Evolutionary conservation across 1,139 yeast species (phyloP).

Genomic region (Pichia cactophila): DNA sequence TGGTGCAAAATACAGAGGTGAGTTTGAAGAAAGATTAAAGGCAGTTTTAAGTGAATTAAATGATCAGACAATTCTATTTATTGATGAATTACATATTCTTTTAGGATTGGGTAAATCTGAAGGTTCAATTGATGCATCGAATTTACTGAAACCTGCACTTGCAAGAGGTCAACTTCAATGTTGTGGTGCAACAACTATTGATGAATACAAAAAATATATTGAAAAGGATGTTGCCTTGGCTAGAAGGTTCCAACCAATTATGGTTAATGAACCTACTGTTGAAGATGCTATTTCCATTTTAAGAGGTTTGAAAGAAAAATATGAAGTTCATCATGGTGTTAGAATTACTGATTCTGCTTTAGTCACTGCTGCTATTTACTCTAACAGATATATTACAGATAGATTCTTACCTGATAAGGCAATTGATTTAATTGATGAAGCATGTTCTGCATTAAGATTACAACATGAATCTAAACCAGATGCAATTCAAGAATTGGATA

Average conservation of each 20-base stretch:
- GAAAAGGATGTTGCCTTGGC: conserved; percentile 98
- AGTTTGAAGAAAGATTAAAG: conserved; percentile 86
- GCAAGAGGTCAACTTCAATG: conserved; percentile 92
- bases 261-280: conserved; percentile 84
- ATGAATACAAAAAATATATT: conserved; percentile 85
- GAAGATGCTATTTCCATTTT: conserved; percentile 86
- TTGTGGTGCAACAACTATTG: conserved; percentile 95
- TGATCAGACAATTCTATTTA: conserved; percentile 69
- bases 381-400: conserved; percentile 88
- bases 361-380: conserved; percentile 87
- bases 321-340: conserved; percentile 98
- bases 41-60: conserved; percentile 81
- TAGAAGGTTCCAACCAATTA: conserved; percentile 86
- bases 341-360: conserved; percentile 87
- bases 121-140: conserved; percentile 94
- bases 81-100: conserved; percentile 87
- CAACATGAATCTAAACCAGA: conserved; percentile 98
- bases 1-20: conserved; percentile 94
- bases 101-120: conserved; percentile 93
- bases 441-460: conserved; percentile 86
- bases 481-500: conserved; percentile 80
- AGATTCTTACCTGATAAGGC: conserved; percentile 93
- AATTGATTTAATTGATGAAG: conserved; percentile 92
- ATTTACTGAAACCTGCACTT: conserved; percentile 83
- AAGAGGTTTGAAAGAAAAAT: conserved; percentile 87